Percentiles rank a stretch among this genome's conserved stretches.
Evolutionary conservation across 202 grass and related monocot genomes (phyloP).

Genomic region (Bolboschoenoplectus hybrid): DNA sequence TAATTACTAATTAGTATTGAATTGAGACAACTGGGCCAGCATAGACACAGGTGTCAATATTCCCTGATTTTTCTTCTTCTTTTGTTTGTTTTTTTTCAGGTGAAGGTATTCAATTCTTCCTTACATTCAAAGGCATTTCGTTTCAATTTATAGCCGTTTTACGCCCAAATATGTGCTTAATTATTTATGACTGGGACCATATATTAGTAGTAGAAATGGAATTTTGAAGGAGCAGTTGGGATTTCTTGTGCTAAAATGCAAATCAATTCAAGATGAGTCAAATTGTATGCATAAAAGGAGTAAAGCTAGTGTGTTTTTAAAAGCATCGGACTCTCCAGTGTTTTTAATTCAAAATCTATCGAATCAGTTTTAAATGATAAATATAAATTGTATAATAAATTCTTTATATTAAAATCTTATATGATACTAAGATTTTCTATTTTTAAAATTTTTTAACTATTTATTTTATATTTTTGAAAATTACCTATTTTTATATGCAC

Average conservation of each 20-base stretch:
- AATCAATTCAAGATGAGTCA: too few species aligned
- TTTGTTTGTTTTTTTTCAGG: not conserved
- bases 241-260: not conserved
- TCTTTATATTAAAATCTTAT: too few species aligned
- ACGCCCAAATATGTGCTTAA: not conserved
- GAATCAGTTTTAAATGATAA: too few species aligned
- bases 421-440: too few species aligned
- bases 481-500: too few species aligned
- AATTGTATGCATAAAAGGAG: too few species aligned
- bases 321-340: too few species aligned
- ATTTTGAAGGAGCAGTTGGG: not conserved
- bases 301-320: too few species aligned
- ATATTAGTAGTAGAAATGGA: not conserved
- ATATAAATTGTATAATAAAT: too few species aligned
- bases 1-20: not conserved
- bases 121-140: not conserved
- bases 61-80: not conserved
- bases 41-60: slow-evolving; percentile 5
- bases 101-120: slow-evolving; percentile 12
- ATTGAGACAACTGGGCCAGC: not conserved
- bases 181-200: not conserved
- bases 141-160: not conserved
- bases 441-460: too few species aligned
- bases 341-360: too few species aligned
- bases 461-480: too few species aligned